These are phyloP conservation scores for Biscutella auriculata DNA, from an alignment of 441 rosid genomes.

Conservation along the genomic window DNA sequence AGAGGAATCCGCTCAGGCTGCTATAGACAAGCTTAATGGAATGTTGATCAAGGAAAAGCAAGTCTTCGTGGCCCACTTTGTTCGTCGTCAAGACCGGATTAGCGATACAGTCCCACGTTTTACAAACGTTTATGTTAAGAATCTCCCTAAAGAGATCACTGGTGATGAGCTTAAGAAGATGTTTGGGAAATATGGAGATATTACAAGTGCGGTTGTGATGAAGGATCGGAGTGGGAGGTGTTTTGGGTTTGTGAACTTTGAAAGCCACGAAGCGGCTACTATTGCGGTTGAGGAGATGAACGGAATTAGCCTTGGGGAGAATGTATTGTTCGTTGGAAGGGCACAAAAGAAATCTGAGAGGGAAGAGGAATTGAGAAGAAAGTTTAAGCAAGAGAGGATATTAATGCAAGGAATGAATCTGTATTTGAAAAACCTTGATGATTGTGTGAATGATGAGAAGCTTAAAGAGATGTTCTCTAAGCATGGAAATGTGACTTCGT, in stretches of 20 bases:
- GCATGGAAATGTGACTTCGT: conserved; percentile 49
- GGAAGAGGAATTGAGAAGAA: conserved; percentile 34
- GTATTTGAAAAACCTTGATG: conserved; percentile 48
- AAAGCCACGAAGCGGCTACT: conserved; percentile 40
- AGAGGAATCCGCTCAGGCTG: conserved; percentile 60
- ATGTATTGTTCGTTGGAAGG: conserved; percentile 51
- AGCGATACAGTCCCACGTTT: conserved; percentile 36
- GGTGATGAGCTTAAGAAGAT: conserved; percentile 46
- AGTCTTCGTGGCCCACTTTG: conserved; percentile 71
- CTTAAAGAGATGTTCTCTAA: conserved; percentile 49
- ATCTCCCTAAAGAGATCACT: conserved; percentile 41
- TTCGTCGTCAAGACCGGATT: conserved; percentile 53
- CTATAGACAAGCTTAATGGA: conserved; percentile 66
- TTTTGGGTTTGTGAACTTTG: conserved; percentile 54
- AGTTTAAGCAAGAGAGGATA: conserved; percentile 49
- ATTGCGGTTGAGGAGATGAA: conserved; percentile 41
- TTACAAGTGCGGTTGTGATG: conserved; percentile 44
- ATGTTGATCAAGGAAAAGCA: conserved; percentile 75
- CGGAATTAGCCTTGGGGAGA: conserved; percentile 38
- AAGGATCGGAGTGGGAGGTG: conserved; percentile 43
- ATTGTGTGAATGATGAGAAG: conserved; percentile 53
- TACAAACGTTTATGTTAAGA: conserved; percentile 66
- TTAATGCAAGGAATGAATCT: conserved; percentile 1
- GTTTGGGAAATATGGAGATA: conserved; percentile 53
- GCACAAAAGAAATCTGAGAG: conserved; percentile 58